These are phyloP conservation scores for Casuarina cunninghamiana DNA, from an alignment of 306 rosid species.

Conservation along the genomic window DNA sequence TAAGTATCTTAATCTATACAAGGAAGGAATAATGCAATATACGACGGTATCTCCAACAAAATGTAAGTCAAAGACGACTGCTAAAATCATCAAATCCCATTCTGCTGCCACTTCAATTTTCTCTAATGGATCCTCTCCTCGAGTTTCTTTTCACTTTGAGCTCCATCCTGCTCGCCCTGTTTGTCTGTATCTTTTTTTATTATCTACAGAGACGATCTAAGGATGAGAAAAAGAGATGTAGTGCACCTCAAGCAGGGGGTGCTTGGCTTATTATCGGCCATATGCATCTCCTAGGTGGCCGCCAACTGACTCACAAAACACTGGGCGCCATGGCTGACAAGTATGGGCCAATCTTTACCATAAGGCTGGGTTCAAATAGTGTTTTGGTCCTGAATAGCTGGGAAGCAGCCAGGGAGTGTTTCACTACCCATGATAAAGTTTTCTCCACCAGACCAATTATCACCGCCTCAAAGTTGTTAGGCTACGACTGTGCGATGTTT, in stretches of 20 bases:
- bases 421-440: conserved; percentile 31
- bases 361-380: conserved; percentile 27
- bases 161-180: conserved; percentile 11
- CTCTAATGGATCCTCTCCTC: not conserved
- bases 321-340: conserved; percentile 37
- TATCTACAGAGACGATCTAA: not conserved
- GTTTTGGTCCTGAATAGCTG: conserved; percentile 25
- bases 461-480: conserved; percentile 30
- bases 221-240: conserved; percentile 2
- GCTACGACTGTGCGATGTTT: conserved; percentile 34
- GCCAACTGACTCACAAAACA: conserved; percentile 23
- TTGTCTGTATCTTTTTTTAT: conserved; percentile 15
- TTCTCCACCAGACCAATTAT: conserved; percentile 33
- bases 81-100: no score
- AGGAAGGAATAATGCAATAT: no score
- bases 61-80: no score
- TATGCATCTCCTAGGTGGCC: conserved; percentile 32
- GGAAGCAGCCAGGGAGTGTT: conserved; percentile 35
- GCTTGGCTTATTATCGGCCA: conserved; percentile 42
- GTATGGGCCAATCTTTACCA: conserved; percentile 34
- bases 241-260: conserved; percentile 26
- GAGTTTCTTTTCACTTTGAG: not conserved
- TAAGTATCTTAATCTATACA: no score
- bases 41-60: no score
- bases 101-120: no score